Evolutionary conservation across 345 rosid species (phyloP), one percentile per base, ranked within the genome.

Genomic region (Brassica carinata): DNA sequence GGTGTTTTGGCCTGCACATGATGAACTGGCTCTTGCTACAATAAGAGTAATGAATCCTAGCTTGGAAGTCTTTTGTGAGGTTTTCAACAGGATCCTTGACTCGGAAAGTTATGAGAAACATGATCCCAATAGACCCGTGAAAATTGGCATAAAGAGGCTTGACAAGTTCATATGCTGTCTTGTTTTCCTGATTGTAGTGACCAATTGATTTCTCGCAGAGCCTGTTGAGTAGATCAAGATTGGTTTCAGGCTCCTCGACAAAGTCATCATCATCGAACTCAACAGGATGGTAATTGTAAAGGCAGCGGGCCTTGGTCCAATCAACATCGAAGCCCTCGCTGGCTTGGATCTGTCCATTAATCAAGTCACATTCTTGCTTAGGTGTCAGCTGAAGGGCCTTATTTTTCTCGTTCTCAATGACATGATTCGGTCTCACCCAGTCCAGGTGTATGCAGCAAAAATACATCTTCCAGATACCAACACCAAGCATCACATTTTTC

Each of bases 41-140:
- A 19, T 30, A 53, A 5, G 45, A 29, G 64, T 71, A 30, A 30
- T 3, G 64, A 53, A 71, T 14, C 74, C 74, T 71, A 15, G 64
- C 29, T 53, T 53, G 64, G 64, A 71, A 71, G 27, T 15, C 15
- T 53, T 71, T 30, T 2, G 9, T 3, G 2, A 40, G 40, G 61
- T 27, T 38, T 36, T 40, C 38, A 73, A 5, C 19, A 59, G 38
- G 76, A 73, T 73, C 40, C 38, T 38, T 73, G 2, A 14, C 68
- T 62, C 26, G 3, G 3, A 62, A 40, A 14, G 59, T 73, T 14
- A 73, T 73, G 68, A 73, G 59, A 38, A 61, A n/a, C 76, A 73
- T 40, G 0, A 71, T 7, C 36, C 67, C 76, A n/a, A 13, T 5
- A 61, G 27, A 5, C 26, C 5, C 0, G 58, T 73, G 76, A 9